Evolutionary conservation across 495 filamentous ascomycete species (phyloP), one percentile per base, ranked within the genome.

Genomic region (Aspergillus nanangensis): DNA sequence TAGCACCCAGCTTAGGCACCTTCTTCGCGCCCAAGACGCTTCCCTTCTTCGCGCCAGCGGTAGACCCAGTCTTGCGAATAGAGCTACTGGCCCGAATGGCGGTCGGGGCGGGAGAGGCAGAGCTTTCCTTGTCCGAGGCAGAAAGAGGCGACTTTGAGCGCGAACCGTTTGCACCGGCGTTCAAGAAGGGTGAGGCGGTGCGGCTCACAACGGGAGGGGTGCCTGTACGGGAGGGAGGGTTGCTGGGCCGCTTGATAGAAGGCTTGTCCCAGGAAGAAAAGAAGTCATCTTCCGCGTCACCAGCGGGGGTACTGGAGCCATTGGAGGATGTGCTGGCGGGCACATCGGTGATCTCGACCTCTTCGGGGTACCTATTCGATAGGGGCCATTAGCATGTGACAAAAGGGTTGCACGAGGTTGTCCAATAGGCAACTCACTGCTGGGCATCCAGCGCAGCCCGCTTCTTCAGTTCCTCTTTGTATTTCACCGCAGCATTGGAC

Each of bases 261-360:
- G 93, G 93, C 68, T 96, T 95, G 63, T 97, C 94, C 91, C 92
- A 98, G 0, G 90, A 95, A 8, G 92, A 95, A 74, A 97, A 98
- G 77, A 97, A 98, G 64, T 97, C 92, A 51, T 94, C 90, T 8
- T 86, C 89, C 19, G 74, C 67, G 48, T 97, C 92, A 41, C 77
- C 82, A 35, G 84, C 76, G 31, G 88, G 87, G 15, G 89, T 90
- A 56, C 71, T 76, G 1, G 82, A 74, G 52, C 78, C 81, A 49
- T 87, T 84, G 27, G 72, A 66, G 18, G 75, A 61, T 19, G 70
- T 74, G 23, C 76, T 72, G 38, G 79, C 81, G 47, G 74, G 78
- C 25, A 82, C 63, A 62, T 96, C 91, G 23, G 80, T 89, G 55
- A 96, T 82, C 34, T 87, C 79, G 18, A 96, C 90, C 70, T 96